These are phyloP conservation scores for Ajuga reptans DNA, from an alignment of 305 asterid genomes.

Conservation along the genomic window DNA sequence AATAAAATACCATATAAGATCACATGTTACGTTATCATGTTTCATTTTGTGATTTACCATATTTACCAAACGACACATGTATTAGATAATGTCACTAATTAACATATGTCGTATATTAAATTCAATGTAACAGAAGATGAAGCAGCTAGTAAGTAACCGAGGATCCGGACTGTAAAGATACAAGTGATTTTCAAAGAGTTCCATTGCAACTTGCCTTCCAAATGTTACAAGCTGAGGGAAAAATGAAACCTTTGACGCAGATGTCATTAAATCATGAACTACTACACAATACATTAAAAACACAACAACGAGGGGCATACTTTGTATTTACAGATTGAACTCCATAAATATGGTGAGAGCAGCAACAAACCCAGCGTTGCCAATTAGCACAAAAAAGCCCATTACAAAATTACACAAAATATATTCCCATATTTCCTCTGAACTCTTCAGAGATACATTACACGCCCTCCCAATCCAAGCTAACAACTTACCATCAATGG, in stretches of 20 bases:
- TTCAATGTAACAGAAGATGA: too few species aligned
- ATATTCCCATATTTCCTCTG: constrained; percentile 3
- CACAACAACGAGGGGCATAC: background rate
- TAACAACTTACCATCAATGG: too few species aligned
- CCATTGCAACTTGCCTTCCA: too few species aligned
- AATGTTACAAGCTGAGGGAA: background rate
- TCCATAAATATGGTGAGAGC: constrained; percentile 6
- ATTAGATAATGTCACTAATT: too few species aligned
- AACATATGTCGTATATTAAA: too few species aligned
- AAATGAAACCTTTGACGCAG: background rate
- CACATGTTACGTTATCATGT: too few species aligned
- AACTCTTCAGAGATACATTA: background rate
- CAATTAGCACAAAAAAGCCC: constrained; percentile 3
- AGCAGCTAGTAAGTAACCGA: too few species aligned
- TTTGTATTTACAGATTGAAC: constrained; percentile 22
- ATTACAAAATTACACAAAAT: constrained; percentile 15
- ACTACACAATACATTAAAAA: background rate
- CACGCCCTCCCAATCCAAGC: background rate
- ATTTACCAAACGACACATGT: too few species aligned
- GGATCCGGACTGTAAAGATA: too few species aligned
- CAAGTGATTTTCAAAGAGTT: too few species aligned
- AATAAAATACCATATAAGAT: too few species aligned
- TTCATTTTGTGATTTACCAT: too few species aligned
- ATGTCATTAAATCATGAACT: background rate
- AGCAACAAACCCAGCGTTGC: constrained; percentile 5